A percentile compares a stretch with the other conserved stretches of the same genome.
phyloP scores from a whole-genome alignment of 1,139 yeast species.

The Yamadazyma diddensiae region DNA sequence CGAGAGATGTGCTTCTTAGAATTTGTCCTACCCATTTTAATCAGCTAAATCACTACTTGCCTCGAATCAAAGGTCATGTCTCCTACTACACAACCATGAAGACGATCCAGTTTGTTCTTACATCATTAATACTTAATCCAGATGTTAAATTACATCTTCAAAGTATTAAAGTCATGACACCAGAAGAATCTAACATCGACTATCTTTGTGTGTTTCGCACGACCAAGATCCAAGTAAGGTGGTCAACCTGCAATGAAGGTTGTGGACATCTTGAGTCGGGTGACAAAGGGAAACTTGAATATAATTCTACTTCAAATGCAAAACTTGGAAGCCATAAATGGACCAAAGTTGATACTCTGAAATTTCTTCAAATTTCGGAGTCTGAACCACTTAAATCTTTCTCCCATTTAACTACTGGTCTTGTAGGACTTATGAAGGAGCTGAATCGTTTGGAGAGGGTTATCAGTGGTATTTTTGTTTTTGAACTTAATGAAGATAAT shows the following conservation, averaged over 20 bases:
- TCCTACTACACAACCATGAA: slow-evolving; percentile 55
- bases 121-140: slow-evolving; percentile 53
- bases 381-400: slow-evolving; percentile 7
- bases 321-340: slow-evolving; percentile 38
- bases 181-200: slow-evolving; percentile 18
- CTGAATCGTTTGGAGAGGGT: slow-evolving; percentile 41
- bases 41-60: slow-evolving; percentile 50
- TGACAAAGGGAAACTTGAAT: not conserved
- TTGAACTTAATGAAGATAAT: slow-evolving; percentile 63
- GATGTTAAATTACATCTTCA: slow-evolving; percentile 50
- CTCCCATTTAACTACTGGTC: slow-evolving; percentile 25
- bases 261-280: slow-evolving; percentile 38
- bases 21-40: slow-evolving; percentile 59
- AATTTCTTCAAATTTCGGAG: slow-evolving; percentile 3
- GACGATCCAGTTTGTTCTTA: slow-evolving; percentile 52
- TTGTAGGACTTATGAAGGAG: slow-evolving; percentile 33
- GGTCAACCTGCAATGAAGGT: slow-evolving; percentile 60
- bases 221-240: slow-evolving; percentile 55
- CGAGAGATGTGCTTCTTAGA: slow-evolving; percentile 53
- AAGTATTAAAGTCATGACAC: slow-evolving; percentile 26
- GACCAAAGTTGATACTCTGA: slow-evolving; percentile 33
- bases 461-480: slow-evolving; percentile 69
- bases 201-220: slow-evolving; percentile 38
- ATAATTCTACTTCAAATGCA: slow-evolving; percentile 35
- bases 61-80: slow-evolving; percentile 57